Evolutionary conservation across 208 protist species (phyloP).

Genomic region (Angomonas deanei): DNA sequence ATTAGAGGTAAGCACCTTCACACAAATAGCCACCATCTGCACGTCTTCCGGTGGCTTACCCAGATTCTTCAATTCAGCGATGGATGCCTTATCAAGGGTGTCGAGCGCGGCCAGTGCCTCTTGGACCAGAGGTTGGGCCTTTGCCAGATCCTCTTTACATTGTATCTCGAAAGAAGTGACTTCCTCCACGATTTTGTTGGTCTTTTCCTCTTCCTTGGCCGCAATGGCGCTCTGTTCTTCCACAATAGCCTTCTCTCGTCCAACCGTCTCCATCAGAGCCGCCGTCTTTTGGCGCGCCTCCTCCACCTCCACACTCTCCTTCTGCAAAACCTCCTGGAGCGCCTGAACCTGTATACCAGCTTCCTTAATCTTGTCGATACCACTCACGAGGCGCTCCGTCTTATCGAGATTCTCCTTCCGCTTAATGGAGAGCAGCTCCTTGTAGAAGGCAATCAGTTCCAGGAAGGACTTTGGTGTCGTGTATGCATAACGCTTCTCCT

Average conservation of each 20-base stretch:
- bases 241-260: slow-evolving; percentile 93
- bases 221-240: slow-evolving; percentile 94
- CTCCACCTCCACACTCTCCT: slow-evolving; percentile 92
- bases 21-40: slow-evolving; percentile 94
- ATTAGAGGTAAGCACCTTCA: slow-evolving; percentile 93
- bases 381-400: slow-evolving; percentile 90
- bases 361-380: slow-evolving; percentile 93
- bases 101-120: slow-evolving; percentile 95
- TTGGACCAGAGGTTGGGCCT: slow-evolving; percentile 93
- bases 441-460: slow-evolving; percentile 98
- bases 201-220: slow-evolving; percentile 94
- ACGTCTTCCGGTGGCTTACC: slow-evolving; percentile 94
- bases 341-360: slow-evolving; percentile 88
- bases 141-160: slow-evolving; percentile 85
- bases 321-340: slow-evolving; percentile 85
- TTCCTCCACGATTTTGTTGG: slow-evolving; percentile 93
- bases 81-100: slow-evolving; percentile 96
- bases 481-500: slow-evolving; percentile 96
- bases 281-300: slow-evolving; percentile 93
- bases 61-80: slow-evolving; percentile 97
- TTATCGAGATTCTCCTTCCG: slow-evolving; percentile 86
- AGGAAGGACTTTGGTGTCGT: slow-evolving; percentile 99
- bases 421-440: slow-evolving; percentile 92
- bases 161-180: slow-evolving; percentile 84
- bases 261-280: slow-evolving; percentile 93